Evolutionary conservation across 805 yeast genomes (phyloP), one percentile per base, ranked within the genome.

Genomic region (Torulaspora indica): DNA sequence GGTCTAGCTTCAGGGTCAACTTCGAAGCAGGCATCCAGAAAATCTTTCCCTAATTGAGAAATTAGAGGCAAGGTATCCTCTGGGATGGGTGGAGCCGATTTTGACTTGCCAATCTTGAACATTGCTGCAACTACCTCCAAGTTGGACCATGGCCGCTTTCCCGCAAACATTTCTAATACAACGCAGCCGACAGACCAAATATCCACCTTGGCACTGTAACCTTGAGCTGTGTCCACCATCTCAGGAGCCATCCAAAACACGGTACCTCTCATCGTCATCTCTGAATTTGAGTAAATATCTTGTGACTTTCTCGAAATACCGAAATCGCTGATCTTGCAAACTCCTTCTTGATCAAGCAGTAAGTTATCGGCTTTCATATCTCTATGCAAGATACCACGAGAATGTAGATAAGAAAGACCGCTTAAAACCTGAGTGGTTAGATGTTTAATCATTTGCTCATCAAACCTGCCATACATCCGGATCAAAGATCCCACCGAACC

Each of bases 201-300:
- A 66, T 93, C 99, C 18, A 93, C 89, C 66, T 93, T 93, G 15
- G 98, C 98, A 70, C 95, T 87, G 63, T 93, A 93, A 0, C 98
- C 98, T 61, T 84, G 93, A 52, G 81, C 81, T 46, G 87, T 88
- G 61, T 89, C 91, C 40, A 93, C 89, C 52, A 95, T 96, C 61
- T 93, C 99, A 0, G 99, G 99, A 1, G 99, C 99, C 98, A 93
- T 93, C 98, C 98, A 93, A 64, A 90, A 93, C 1, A 95, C 88
- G 0, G 98, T 90, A 18, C 99, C 99, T 66, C 95, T 96, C 95
- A 87, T 88, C 9, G 97, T 90, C 95, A 90, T 86, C 43, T 88
- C 96, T 3, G 96, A 88, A 63, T 93, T 89, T 24, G 85, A 81
- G 62, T 93, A 91, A 18, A 91, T 86, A 60, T 93, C 90, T 35